Evolutionary conservation across 371 early-diverging fungal genomes (phyloP).

Genomic region (Mortierella sp.): DNA sequence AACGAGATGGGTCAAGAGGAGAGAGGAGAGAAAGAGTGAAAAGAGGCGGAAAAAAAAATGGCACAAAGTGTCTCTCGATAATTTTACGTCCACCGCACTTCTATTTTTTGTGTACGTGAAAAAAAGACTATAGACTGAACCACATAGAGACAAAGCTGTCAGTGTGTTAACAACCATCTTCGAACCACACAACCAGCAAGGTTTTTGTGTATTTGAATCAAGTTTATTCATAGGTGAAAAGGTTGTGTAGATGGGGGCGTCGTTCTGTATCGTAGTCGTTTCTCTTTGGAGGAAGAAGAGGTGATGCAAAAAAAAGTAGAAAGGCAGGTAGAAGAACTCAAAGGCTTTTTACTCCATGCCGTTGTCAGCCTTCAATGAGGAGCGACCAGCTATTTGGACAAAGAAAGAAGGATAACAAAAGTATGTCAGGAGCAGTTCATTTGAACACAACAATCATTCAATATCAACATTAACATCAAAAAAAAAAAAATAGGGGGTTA

Average conservation of each 20-base stretch:
- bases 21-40: not conserved
- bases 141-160: too few relatives aligned
- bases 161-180: not conserved
- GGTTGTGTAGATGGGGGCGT: not conserved
- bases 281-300: not conserved
- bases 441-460: not conserved
- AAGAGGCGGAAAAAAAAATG: not conserved
- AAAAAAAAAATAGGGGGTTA: conserved; percentile 3
- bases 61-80: not conserved
- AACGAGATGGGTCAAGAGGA: not conserved
- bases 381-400: conserved; percentile 41
- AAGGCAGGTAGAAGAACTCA: not conserved
- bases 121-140: too few relatives aligned
- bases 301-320: not conserved
- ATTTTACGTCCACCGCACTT: not conserved
- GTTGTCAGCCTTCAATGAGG: conserved; percentile 52
- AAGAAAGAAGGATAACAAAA: not conserved
- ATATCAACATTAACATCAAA: not conserved
- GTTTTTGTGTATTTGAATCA: not conserved
- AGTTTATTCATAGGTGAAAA: not conserved
- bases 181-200: not conserved
- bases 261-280: conserved; percentile 8
- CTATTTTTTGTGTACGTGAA: not conserved
- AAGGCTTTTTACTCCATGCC: conserved; percentile 39
- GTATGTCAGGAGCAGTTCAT: not conserved